phyloP scores from a whole-genome alignment of 331 rosid species.

The Prunus yedoensis region DNA sequence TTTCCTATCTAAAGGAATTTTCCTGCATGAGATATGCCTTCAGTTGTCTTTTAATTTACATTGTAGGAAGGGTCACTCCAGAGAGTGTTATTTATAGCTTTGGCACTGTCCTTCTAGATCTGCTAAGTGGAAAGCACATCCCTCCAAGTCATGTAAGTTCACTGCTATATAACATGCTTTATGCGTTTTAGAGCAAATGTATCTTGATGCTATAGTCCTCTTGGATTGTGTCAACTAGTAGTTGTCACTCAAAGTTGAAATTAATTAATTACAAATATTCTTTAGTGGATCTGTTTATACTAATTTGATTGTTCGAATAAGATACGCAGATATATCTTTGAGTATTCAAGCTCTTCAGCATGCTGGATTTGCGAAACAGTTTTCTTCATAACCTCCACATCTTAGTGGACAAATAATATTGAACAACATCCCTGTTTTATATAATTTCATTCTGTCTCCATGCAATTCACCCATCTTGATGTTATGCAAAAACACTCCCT shows the following conservation, averaged over 20 bases:
- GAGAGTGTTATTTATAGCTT: constrained; percentile 98
- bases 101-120: constrained; percentile 93
- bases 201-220: not conserved
- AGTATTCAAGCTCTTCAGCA: not conserved
- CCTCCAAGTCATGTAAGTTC: constrained; percentile 97
- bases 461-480: not conserved
- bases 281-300: not conserved
- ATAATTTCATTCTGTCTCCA: not conserved
- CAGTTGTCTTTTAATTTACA: constrained; percentile 8
- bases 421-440: not conserved
- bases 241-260: not conserved
- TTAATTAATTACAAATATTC: not conserved
- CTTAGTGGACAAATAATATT: constrained; percentile 4
- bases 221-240: constrained; percentile 6
- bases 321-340: not conserved
- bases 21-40: not conserved
- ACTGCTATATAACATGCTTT: not conserved
- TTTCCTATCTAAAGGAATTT: constrained; percentile 4
- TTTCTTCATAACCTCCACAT: constrained; percentile 15
- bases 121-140: constrained; percentile 96
- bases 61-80: constrained; percentile 92
- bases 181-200: not conserved
- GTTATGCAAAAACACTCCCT: not conserved
- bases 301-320: not conserved
- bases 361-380: constrained; percentile 12